Base-by-base conservation (phyloP, 2,329 filamentous ascomycete species). In the Dryadomyces quercus-mongolicae region DNA sequence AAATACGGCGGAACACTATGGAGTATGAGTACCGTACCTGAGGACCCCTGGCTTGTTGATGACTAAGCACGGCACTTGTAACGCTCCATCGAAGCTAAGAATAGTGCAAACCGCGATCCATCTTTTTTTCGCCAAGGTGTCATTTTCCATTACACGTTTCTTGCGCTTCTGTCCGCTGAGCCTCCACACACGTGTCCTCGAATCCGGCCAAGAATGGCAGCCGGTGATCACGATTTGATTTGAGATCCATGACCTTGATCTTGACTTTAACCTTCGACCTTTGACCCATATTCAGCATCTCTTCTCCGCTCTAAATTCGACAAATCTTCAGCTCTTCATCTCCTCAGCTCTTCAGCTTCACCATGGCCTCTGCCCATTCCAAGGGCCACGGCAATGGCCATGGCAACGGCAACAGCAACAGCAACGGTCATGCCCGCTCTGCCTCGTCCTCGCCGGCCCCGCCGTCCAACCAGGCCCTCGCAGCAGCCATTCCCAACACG, bases 401-500 rank as follows among this genome's bases (percentile, higher is more conserved):
- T n/a, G n/a, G n/a, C n/a, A n/a, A n/a, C n/a, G n/a, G n/a, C 8
- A 40, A 40, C 7, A 9, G 36, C 36, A 4, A 16, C 36, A 40
- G 36, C 36, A 31, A 31, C 8, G 25, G 25, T 8, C 25, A 31
- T 31, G 25, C 25, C 4, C 25, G 25, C 4, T 31, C 36, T 5
- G 36, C 36, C 6, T 31, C 25, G 36, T 40, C 36, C 6, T 40
- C 36, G 36, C 36, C 36, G 36, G 15, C 36, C 36, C 36, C 36
- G 15, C 51, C 20, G 21, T 21, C 36, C 5, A 44, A 54, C 20
- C 13, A 56, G 53, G 49, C 31, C 54, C 18, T 52, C 10, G 52
- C 46, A 5, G 54, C 58, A 18, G 57, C 38, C 36, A 48, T 60
- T 7, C 52, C 58, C 45, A 54, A 50, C 54, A n/a, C 54, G 38